Evolutionary conservation across 805 yeast genomes (phyloP).

Genomic region (Wickerhamomyces tratensis): DNA sequence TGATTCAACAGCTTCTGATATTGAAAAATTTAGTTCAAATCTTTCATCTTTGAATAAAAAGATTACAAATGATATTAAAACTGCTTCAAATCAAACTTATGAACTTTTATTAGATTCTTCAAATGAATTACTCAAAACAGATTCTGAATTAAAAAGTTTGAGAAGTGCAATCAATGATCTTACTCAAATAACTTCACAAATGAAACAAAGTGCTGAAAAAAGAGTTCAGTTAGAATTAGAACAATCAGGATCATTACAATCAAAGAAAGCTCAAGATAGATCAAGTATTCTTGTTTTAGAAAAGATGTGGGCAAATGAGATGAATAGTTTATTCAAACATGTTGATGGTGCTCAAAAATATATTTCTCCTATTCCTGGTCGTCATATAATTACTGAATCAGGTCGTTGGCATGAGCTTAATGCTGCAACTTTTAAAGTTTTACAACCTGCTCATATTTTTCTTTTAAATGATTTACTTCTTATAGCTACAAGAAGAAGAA

Average conservation of each 20-base stretch:
- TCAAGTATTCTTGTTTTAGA: constrained; percentile 65
- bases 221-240: constrained; percentile 38
- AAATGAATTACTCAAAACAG: constrained; percentile 52
- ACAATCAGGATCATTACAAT: constrained; percentile 7
- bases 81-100: constrained; percentile 51
- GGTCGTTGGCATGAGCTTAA: constrained; percentile 84
- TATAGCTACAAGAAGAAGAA: constrained; percentile 55
- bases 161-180: constrained; percentile 53
- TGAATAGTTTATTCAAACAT: constrained; percentile 61
- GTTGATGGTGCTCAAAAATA: constrained; percentile 89
- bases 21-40: constrained; percentile 57
- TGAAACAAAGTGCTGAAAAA: constrained; percentile 52
- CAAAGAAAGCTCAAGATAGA: constrained; percentile 35
- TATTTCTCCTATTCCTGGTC: constrained; percentile 64
- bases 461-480: constrained; percentile 69
- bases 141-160: constrained; percentile 51
- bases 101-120: constrained; percentile 50
- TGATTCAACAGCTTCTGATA: constrained; percentile 61
- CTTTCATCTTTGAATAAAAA: constrained; percentile 37
- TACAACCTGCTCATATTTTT: constrained; percentile 67
- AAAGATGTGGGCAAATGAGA: constrained; percentile 71
- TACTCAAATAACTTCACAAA: constrained; percentile 46
- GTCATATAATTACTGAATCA: constrained; percentile 73
- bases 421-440: constrained; percentile 74
- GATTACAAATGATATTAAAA: constrained; percentile 48